Percentiles rank a stretch among this genome's conserved stretches.
Evolutionary conservation across 2,329 filamentous ascomycete species (phyloP).

Genomic region (Aschersonia sp.): DNA sequence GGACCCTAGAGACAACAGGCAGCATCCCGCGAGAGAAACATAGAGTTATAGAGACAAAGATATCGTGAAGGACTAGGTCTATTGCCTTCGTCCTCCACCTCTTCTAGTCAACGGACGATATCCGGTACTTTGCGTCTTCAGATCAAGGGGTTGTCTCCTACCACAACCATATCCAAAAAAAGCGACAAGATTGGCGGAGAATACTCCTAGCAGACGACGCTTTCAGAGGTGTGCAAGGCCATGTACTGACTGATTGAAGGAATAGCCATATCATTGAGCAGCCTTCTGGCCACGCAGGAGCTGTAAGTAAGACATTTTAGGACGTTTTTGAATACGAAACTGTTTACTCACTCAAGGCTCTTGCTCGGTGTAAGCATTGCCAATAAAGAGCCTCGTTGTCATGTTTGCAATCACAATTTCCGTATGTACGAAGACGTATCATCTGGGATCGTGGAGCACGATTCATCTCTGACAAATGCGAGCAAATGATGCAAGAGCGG

Average conservation of each 20-base stretch:
- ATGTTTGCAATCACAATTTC: too few species aligned
- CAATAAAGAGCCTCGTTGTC: too few species aligned
- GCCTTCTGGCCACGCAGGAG: too few species aligned
- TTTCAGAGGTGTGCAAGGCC: background rate
- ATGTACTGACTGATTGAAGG: background rate
- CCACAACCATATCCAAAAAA: background rate
- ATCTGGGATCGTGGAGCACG: too few species aligned
- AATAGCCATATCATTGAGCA: too few species aligned
- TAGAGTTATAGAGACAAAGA: background rate
- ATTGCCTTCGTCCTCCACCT: background rate
- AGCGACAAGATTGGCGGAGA: background rate
- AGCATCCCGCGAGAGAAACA: background rate
- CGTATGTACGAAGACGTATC: too few species aligned
- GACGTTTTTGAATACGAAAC: too few species aligned
- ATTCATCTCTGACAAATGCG: too few species aligned
- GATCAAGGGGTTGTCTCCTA: background rate
- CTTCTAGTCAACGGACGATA: background rate
- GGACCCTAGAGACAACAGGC: background rate
- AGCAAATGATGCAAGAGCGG: too few species aligned
- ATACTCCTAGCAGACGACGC: background rate
- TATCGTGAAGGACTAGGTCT: background rate
- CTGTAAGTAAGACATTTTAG: too few species aligned
- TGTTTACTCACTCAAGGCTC: too few species aligned
- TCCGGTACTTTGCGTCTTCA: background rate
- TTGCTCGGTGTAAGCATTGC: too few species aligned